Conservation (phyloP, 495 filamentous ascomycete genomes). For the Choiromyces venosus region DNA sequence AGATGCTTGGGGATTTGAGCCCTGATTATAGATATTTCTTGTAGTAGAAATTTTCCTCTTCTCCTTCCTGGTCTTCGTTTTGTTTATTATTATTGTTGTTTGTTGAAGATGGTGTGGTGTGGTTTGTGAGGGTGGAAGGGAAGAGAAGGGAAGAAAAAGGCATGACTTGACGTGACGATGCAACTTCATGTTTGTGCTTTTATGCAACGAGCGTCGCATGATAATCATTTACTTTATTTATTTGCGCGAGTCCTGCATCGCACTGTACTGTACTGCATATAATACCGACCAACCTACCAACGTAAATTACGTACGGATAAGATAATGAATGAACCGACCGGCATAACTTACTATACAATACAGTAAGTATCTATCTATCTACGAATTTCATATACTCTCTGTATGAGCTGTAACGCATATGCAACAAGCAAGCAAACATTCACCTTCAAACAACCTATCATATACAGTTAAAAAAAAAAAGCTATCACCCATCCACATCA, state of each 20-base stretch:
- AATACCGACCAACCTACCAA: background rate
- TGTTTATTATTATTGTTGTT: background rate
- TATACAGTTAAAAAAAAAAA: background rate
- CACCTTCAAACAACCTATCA: background rate
- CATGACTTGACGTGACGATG: background rate
- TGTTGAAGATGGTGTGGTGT: background rate
- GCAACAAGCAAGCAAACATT: background rate
- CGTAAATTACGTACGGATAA: too few relatives aligned
- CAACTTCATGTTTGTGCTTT: background rate
- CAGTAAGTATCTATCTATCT: background rate
- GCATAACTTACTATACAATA: background rate
- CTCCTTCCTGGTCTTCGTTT: background rate
- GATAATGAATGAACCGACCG: background rate
- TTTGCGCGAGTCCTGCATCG: background rate
- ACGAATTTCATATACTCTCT: background rate
- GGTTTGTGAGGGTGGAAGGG: background rate
- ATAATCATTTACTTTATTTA: background rate
- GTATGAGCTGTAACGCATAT: background rate
- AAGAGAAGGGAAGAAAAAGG: background rate
- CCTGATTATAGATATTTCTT: slow-evolving; percentile 42
- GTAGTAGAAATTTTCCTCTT: background rate
- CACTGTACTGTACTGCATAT: too few relatives aligned
- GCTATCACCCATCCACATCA: background rate
- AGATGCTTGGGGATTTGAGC: slow-evolving; percentile 62
- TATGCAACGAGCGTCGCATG: background rate